Base-by-base conservation (phyloP, 768 basidiomycete species). In the Saitozyma sp. region DNA sequence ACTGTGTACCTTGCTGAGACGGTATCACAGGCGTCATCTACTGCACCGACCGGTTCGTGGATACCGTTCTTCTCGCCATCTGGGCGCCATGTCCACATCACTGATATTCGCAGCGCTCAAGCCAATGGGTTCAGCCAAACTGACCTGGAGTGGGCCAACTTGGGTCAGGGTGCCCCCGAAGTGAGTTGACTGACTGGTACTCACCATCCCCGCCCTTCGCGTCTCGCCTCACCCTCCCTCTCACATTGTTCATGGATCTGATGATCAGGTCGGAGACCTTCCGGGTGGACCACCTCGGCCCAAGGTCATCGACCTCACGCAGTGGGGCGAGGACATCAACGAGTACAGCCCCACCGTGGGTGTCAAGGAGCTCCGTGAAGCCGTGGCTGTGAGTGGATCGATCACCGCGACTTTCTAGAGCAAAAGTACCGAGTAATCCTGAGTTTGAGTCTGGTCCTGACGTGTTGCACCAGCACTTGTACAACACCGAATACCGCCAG, bases 331-430 rank as follows among this genome's bases (percentile, higher is more conserved):
- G 9, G 72, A 69, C 38, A 68, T 79, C 9, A 78, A 80, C 62
- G 92, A 94, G 79, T 96, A 96, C 71, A 93, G 91, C 3, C 92
- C 94, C 0, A 95, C 94, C 6, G 90, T 91, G 0, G 93, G 93
- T 41, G 88, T 95, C 41, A 93, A 88, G 82, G 86, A 58, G 64
- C 56, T 97, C 19, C 85, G 94, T 38, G 88, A 92, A 75, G 91
- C 92, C 2, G 93, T 97, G 39, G 94, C 94, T 10, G 82, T 69
- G 49, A 56, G 68, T 61, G 13, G 13, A 19, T 46, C 29, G 17
- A 16, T 11, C 45, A 29, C 29, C 29, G 29, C 29, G 5, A 2
- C 29, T 29, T 29, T 5, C 29, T 29, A 29, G 29, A 29, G 5
- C 29, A 29, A 29, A 2, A 29, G 29, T 50, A 29, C n/a, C n/a